Base-by-base conservation (phyloP, 2,329 filamentous ascomycete genomes). In the Scedosporium dehoogii region DNA sequence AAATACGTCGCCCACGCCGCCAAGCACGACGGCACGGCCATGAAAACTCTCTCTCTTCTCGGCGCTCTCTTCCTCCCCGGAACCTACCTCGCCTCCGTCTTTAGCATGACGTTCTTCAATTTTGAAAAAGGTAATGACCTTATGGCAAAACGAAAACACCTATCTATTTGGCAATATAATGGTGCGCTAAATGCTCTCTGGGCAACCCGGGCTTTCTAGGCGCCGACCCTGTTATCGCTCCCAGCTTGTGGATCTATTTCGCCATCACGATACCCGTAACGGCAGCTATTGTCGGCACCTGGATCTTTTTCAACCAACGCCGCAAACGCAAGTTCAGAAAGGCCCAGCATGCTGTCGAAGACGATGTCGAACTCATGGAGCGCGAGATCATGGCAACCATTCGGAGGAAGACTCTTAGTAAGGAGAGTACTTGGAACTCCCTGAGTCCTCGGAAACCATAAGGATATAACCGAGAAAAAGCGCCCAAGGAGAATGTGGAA, bases 91-190 rank as follows among this genome's bases (percentile, higher is more conserved):
- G 80, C 85, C 7, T 87, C 85, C 0, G 75, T 87, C 25, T 87
- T 87, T 67, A 82, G 80, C 74, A 87, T 86, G 83, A 83, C 83
- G 0, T 87, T 87, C 70, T 87, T 87, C 74, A 80, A 87, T 72
- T 87, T 86, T 66, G 79, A 79, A 65, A 72, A 75, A 46, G 73
- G 78, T 78, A 69, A 65, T 12, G 18, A 33, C 3, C 29, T 33
- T 9, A 33, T 33, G 29, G 29, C 6, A 9, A 9, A 33, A 33
- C 29, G 29, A 33, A 29, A 9, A 33, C 29, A 33, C 27, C 27
- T 29, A 33, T 9, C 6, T 6, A 9, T 33, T 33, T 33, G 29
- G 7, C 29, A 33, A 33, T 33, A 33, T 33, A 33, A 33, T 33
- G 29, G 29, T 9, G 3, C 29, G 29, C 29, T 33, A 33, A 33